Base-by-base conservation (phyloP, 345 rosid species). In the Salix suchowensis region DNA sequence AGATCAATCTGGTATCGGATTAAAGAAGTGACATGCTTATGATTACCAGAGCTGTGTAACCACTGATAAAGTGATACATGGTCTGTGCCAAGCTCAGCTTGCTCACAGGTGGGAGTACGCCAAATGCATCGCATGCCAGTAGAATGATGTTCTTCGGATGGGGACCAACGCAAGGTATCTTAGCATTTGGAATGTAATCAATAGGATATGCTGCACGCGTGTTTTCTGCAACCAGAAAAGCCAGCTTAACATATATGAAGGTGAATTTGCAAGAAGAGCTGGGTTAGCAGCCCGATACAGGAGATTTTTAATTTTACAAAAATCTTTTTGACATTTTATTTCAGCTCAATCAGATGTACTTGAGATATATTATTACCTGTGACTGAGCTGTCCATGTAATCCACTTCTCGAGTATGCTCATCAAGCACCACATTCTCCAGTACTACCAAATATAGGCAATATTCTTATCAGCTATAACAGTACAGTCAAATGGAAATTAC, bases 391-490 rank as follows among this genome's bases (percentile, higher is more conserved):
- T 95, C 98, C 12, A 77, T 5, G 70, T 88, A 91, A 76, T 95
- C 98, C 76, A 95, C 98, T 72, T 95, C 93, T 74, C 98, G 81
- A 2, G 88, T 86, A 81, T 90, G 98, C 85, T 93, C 98, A 80
- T 95, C 98, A 77, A 95, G 91, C 80, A 91, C 98, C 16, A 95
- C 91, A 75, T 95, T 95, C 87, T 95, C 98, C 88, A 95, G 50
- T 72, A 95, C 98, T 94, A 88, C 69, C 82, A 82, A 1, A 68
- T 42, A 50, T 21, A 55, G 28, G 28, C 46, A 67, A 14, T 30
- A 34, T 61, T 44, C 62, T 76, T 70, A 76, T 34, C 61, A 26
- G 62, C 44, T 30, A 67, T 16, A 55, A 24, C 8, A 7, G 28
- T 28, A 55, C 24, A 28, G 0, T 30, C 60, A 30, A 34, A 54